Base-by-base conservation (phyloP, 2,329 filamentous ascomycete species). In the Fusarium austroafricanum region DNA sequence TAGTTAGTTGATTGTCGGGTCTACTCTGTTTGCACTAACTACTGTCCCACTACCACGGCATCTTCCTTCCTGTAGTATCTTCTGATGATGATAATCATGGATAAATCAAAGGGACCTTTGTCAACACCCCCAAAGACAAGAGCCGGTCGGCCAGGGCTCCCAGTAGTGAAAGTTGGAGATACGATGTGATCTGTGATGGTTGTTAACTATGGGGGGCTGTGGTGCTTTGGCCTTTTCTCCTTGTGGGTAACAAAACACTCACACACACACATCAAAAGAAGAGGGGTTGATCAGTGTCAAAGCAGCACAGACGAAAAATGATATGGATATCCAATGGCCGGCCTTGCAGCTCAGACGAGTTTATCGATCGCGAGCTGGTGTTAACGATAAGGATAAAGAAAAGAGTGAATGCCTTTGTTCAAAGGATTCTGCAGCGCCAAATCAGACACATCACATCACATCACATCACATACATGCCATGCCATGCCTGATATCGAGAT, bases 181-280 rank as follows among this genome's bases (percentile, higher is more conserved):
- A 17, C 15, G 54, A 49, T 35, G 42, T 29, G 50, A 50, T 45
- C 33, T 50, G 35, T 57, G 29, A 33, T 43, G 54, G 58, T 51
- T 40, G 44, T 55, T 28, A 17, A 37, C 21, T 23, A 55, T 50
- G 52, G 51, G 51, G 42, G 52, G 52, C 44, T 54, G 47, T 65
- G 60, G 50, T 65, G 60, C 60, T 65, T 65, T 65, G 61, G 60
- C 55, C 60, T 29, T 53, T 53, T 52, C 38, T 20, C 33, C 37
- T 59, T 39, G 47, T 60, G 55, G 53, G 50, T 51, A 53, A 33
- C 46, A 56, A 28, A 53, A 33, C 39, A 39, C 35, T 33, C 33
- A n/a, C 51, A 37, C 29, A 18, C 29, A 14, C 29, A 31, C 29
- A 31, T 28, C 31, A 54, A 21, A 56, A 35, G 47, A 54, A 45